Evolutionary conservation across 106 monocot species (phyloP), one percentile per base, ranked within the genome.

Genomic region (Vanilla planifolia): DNA sequence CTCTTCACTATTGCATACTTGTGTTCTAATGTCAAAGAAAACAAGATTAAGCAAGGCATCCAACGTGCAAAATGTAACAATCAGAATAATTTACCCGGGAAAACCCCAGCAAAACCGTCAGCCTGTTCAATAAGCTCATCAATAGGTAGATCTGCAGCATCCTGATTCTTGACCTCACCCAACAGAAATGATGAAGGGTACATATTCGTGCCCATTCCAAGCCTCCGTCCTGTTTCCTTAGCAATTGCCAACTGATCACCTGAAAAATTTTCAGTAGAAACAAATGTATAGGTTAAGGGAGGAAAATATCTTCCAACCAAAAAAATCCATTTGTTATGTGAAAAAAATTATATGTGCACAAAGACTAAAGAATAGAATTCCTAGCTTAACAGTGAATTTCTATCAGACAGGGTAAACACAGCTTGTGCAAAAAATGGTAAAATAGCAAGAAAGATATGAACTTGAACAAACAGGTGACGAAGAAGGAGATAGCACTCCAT

Each of bases 1-100:
- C 61, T 88, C 71, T 51, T 80, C 20, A 88, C 83, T 24, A 83
- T 88, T 65, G 83, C 83, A 35, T 77, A 88, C 65, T 88, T 88
- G 77, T 83, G 88, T 62, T 88, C 83, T 87, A 69, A 20, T 14
- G 20, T 37, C 44, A 23, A 8, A 35, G 14, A 33, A 27, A 5
- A 33, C 9, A 45, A 51, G 10, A 55, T 33, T 15, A 19, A 46
- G 8, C 10, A 62, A 13, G 19, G 3, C 22, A 34, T 39, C 13
- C 37, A 51, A 39, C n/a, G n/a, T 52, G 5, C 26, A 50, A 50
- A 6, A 2, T 25, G 14, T 14, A 40, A 26, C 5, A 52, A 52
- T 14, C 26, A 53, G 4, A 32, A 53, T 30, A 16, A 53, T 16
- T 32, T 53, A 57, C 57, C 57, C 20, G 57, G 57, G 35, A 57